phyloP scores from a whole-genome alignment of 441 rosid species.

The Erodium texanum region DNA sequence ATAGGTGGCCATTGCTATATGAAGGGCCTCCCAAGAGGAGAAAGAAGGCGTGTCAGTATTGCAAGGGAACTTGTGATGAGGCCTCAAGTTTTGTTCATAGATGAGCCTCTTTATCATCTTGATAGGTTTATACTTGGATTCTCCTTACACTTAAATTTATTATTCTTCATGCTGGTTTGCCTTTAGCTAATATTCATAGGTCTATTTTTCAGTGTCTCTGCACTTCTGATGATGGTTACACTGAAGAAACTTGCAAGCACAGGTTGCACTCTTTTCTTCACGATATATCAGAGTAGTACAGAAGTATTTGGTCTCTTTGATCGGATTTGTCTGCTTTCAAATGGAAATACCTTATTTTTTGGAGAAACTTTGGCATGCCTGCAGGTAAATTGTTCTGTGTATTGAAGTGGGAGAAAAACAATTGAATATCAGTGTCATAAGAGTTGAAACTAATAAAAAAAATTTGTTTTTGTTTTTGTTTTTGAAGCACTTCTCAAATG shows the following conservation, averaged over 20 bases:
- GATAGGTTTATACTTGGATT: slow-evolving; percentile 46
- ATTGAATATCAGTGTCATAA: slow-evolving; percentile 1
- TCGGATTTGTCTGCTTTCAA: slow-evolving; percentile 88
- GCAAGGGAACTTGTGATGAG: slow-evolving; percentile 98
- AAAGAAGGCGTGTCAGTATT: slow-evolving; percentile 91
- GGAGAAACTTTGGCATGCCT: slow-evolving; percentile 97
- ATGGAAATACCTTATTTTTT: slow-evolving; percentile 91
- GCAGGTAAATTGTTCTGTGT: slow-evolving; percentile 46
- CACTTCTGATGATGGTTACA: slow-evolving; percentile 98
- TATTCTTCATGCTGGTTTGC: background rate
- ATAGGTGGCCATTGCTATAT: slow-evolving; percentile 95
- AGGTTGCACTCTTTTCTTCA: slow-evolving; percentile 88
- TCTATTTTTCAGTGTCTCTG: slow-evolving; percentile 62
- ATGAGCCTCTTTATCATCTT: slow-evolving; percentile 96
- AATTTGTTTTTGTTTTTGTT: slow-evolving; percentile 10
- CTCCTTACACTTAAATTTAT: background rate
- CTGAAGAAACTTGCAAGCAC: slow-evolving; percentile 91
- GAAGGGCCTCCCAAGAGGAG: slow-evolving; percentile 87
- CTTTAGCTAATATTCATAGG: slow-evolving; percentile 14
- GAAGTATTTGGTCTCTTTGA: slow-evolving; percentile 99
- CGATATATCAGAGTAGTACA: slow-evolving; percentile 87
- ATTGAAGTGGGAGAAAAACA: slow-evolving; percentile 1
- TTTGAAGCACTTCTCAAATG: slow-evolving; percentile 93
- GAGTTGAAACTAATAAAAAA: slow-evolving; percentile 18
- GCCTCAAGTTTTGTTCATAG: slow-evolving; percentile 81